Percentiles rank a stretch among this genome's conserved stretches.
Evolutionary conservation across 2,329 filamentous ascomycete species (phyloP).

Genomic region (Aspergillus terreus): DNA sequence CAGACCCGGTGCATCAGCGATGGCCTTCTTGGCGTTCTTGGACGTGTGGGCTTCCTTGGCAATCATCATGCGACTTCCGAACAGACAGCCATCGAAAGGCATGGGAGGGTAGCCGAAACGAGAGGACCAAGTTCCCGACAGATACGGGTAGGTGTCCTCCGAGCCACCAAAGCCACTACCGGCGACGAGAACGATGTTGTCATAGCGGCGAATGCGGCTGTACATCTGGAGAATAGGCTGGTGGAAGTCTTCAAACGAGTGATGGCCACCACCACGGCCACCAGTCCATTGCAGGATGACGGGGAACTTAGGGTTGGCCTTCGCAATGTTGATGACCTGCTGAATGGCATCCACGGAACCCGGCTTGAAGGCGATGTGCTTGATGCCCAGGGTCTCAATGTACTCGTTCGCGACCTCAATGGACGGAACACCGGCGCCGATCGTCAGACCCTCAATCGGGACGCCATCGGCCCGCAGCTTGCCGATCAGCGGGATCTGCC

Average conservation of each 20-base stretch:
- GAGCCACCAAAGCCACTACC: conserved; percentile 87
- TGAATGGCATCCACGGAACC: conserved; percentile 86
- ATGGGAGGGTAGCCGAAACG: conserved; percentile 84
- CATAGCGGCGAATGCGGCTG: conserved; percentile 74
- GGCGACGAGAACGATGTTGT: conserved; percentile 82
- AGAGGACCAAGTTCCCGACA: conserved; percentile 83
- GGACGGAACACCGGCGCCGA: conserved; percentile 87
- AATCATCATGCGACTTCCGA: conserved; percentile 91
- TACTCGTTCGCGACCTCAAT: conserved; percentile 92
- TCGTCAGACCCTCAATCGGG: conserved; percentile 86
- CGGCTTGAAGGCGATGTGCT: conserved; percentile 92
- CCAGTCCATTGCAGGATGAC: conserved; percentile 91
- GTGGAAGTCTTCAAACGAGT: conserved; percentile 93
- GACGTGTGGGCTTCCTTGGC: conserved; percentile 89
- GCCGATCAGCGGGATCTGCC: conserved; percentile 84
- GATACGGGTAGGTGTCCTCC: conserved; percentile 86
- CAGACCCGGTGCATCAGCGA: conserved; percentile 78
- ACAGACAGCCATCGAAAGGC: conserved; percentile 88
- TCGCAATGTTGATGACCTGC: conserved; percentile 84
- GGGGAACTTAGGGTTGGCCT: conserved; percentile 84
- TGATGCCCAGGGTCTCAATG: conserved; percentile 85
- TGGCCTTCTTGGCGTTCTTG: conserved; percentile 81
- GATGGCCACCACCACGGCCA: conserved; percentile 86
- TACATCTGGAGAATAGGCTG: conserved; percentile 90
- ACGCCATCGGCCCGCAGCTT: conserved; percentile 79